Evolutionary conservation across 331 rosid species (phyloP).

Genomic region (Quercus tomentella): DNA sequence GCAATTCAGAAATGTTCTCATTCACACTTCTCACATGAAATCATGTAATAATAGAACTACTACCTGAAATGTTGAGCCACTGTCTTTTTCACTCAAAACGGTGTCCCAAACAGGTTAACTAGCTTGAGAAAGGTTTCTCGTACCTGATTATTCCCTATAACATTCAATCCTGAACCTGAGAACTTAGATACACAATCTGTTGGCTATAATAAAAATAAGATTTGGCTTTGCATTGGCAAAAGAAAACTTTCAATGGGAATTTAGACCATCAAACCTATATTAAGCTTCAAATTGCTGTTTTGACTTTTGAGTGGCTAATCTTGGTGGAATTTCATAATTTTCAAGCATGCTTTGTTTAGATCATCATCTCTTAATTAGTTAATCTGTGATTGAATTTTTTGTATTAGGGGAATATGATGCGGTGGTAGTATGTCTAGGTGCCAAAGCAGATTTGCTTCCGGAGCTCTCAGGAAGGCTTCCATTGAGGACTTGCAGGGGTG

Average conservation of each 20-base stretch:
- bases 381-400: background rate
- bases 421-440: constrained; percentile 78
- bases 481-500: constrained; percentile 87
- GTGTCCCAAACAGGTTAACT: background rate
- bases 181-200: background rate
- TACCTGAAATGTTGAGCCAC: background rate
- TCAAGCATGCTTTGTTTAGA: background rate
- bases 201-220: too few relatives aligned
- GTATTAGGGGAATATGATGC: constrained; percentile 71
- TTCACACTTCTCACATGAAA: background rate
- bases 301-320: constrained; percentile 5
- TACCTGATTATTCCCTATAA: background rate
- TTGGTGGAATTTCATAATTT: background rate
- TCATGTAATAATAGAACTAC: background rate
- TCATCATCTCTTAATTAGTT: background rate
- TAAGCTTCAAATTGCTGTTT: background rate
- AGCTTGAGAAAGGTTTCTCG: background rate
- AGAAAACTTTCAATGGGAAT: background rate
- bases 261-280: background rate
- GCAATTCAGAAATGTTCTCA: background rate
- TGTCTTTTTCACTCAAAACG: background rate
- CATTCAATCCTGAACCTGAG: background rate
- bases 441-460: constrained; percentile 71
- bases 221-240: too few relatives aligned
- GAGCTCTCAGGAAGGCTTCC: constrained; percentile 89